Evolutionary conservation across 257 asterid species (phyloP).

Genomic region (Ligustrum vulgare): DNA sequence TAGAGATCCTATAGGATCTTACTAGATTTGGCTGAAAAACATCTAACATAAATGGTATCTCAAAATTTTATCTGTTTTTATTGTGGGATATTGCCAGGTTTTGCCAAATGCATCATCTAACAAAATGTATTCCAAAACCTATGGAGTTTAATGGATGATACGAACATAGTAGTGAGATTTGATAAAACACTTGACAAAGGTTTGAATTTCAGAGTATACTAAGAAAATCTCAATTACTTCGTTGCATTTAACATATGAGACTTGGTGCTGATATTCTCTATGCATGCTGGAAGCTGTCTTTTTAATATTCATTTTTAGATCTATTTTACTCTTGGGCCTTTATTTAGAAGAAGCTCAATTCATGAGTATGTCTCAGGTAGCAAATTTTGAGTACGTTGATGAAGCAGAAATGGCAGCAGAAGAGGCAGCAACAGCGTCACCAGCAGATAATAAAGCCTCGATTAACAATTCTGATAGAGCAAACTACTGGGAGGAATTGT

Average conservation of each 20-base stretch:
- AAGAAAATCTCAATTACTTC: not conserved
- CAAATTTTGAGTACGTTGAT: slow-evolving; percentile 86
- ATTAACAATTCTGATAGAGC: slow-evolving; percentile 68
- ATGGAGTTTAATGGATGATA: not conserved
- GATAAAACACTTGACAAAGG: not conserved
- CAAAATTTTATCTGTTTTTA: no score
- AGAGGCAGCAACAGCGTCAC: slow-evolving; percentile 62
- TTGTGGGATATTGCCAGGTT: not conserved
- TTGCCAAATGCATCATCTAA: not conserved
- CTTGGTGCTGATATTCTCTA: not conserved
- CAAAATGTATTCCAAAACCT: not conserved
- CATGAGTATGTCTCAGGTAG: slow-evolving; percentile 59
- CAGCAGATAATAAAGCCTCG: slow-evolving; percentile 57
- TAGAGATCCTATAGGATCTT: no score
- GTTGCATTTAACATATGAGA: not conserved
- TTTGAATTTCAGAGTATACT: not conserved
- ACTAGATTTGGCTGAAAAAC: no score
- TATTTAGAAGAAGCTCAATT: slow-evolving; percentile 17
- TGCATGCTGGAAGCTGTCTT: not conserved
- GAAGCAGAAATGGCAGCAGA: slow-evolving; percentile 72
- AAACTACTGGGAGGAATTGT: slow-evolving; percentile 84
- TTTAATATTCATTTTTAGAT: not conserved
- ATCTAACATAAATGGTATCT: no score
- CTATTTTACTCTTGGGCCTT: not conserved
- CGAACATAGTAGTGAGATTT: not conserved